Conservation (phyloP, 176 grass and related monocot genomes). For the Pharus latifolius region DNA sequence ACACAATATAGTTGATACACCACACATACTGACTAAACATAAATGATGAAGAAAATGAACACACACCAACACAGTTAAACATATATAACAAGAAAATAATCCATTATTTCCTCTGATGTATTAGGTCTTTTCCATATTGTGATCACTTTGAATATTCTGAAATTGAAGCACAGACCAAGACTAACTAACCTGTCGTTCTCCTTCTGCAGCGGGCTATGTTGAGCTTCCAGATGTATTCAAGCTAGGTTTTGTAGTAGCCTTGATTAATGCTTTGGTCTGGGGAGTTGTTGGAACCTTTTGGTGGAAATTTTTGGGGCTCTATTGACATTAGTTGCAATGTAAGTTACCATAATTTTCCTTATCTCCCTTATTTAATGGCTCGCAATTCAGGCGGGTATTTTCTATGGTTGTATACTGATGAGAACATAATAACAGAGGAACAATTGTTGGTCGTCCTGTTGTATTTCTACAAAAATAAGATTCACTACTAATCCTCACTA, state of each 20-base stretch:
- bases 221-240: conserved; percentile 78
- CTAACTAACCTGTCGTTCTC: conserved; percentile 18
- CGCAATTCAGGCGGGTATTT: background rate
- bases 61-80: background rate
- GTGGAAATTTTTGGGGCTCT: conserved; percentile 90
- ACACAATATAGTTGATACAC: no score
- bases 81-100: background rate
- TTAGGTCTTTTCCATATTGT: background rate
- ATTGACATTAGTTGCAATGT: conserved; percentile 24
- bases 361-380: background rate
- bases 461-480: background rate
- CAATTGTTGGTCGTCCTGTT: background rate
- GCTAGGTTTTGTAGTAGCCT: conserved; percentile 59
- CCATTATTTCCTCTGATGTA: background rate
- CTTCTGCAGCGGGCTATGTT: conserved; percentile 56
- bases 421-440: conserved; percentile 1
- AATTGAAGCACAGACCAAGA: background rate
- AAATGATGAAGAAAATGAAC: background rate
- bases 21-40: background rate
- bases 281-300: conserved; percentile 66
- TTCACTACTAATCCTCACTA: no score
- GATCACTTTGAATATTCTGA: background rate
- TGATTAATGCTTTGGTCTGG: conserved; percentile 60
- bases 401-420: background rate
- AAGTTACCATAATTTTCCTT: background rate